A percentile compares a stretch with the other conserved stretches of the same genome.
These are phyloP conservation scores for Backusella mclennaniae DNA, from an alignment of 192 early-diverging fungal genomes.

Conservation along the genomic window DNA sequence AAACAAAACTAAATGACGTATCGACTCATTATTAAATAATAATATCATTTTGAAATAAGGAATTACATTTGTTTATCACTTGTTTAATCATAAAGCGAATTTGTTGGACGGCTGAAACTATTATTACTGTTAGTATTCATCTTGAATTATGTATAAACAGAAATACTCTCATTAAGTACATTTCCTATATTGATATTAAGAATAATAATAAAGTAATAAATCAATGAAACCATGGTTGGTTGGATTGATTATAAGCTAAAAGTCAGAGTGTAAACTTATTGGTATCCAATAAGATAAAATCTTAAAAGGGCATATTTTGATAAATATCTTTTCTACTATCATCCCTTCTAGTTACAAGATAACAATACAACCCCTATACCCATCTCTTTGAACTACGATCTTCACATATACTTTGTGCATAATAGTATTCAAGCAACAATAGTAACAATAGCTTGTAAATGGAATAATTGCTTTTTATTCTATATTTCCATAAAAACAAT, in stretches of 20 bases:
- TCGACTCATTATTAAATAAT: neutral
- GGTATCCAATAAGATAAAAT: neutral
- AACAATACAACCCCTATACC: neutral
- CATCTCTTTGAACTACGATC: neutral
- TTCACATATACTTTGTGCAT: neutral
- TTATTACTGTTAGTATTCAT: neutral
- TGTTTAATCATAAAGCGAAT: neutral
- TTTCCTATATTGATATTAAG: neutral
- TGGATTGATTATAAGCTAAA: conserved; percentile 3
- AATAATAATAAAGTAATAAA: neutral
- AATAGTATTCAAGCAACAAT: neutral
- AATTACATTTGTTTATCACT: neutral
- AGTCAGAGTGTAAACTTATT: neutral
- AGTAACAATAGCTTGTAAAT: neutral
- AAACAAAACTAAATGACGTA: neutral
- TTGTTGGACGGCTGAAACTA: neutral
- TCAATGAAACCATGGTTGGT: neutral
- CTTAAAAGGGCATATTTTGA: neutral
- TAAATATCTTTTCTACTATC: neutral
- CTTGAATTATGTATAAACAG: neutral
- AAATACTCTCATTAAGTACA: neutral
- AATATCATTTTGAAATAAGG: too few relatives aligned
- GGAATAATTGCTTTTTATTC: neutral
- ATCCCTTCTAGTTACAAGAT: too few relatives aligned
- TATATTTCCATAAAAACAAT: conserved; percentile 1